These are phyloP conservation scores for Ophiocordyceps camponoti-floridani DNA, from an alignment of 2,329 filamentous ascomycete species.

Conservation along the genomic window DNA sequence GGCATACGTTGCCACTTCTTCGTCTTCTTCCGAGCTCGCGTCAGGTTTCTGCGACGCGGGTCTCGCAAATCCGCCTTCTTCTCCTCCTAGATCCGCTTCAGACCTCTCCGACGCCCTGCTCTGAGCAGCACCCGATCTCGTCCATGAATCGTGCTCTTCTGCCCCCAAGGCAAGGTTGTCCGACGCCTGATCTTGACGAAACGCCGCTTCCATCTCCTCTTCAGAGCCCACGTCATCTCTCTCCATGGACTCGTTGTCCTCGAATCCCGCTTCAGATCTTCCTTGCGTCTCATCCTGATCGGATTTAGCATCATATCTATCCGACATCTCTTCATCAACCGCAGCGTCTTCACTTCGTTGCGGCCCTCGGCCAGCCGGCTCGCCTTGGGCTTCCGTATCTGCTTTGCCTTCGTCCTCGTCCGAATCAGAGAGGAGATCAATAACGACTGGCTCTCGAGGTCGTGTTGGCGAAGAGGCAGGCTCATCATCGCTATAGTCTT, in stretches of 20 bases:
- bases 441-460: slow-evolving; percentile 18
- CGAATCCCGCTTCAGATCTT: neutral
- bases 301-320: neutral
- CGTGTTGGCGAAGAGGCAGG: neutral
- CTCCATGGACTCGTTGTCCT: neutral
- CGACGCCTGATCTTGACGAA: no score
- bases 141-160: no score
- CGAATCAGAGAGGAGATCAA: neutral
- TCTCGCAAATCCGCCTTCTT: no score
- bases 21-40: no score
- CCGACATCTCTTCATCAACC: neutral
- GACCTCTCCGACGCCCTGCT: no score
- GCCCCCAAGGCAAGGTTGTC: no score
- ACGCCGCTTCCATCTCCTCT: no score
- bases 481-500: slow-evolving; percentile 1
- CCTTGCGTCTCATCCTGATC: neutral
- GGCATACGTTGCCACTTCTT: no score
- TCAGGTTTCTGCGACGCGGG: no score
- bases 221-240: no score
- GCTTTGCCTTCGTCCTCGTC: neutral
- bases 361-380: neutral
- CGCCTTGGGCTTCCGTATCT: neutral
- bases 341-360: neutral
- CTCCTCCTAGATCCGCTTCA: no score
- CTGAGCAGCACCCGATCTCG: no score